These are phyloP conservation scores for Lodderomyces parapsilosis DNA, from an alignment of 1,139 yeast species.

Conservation along the genomic window DNA sequence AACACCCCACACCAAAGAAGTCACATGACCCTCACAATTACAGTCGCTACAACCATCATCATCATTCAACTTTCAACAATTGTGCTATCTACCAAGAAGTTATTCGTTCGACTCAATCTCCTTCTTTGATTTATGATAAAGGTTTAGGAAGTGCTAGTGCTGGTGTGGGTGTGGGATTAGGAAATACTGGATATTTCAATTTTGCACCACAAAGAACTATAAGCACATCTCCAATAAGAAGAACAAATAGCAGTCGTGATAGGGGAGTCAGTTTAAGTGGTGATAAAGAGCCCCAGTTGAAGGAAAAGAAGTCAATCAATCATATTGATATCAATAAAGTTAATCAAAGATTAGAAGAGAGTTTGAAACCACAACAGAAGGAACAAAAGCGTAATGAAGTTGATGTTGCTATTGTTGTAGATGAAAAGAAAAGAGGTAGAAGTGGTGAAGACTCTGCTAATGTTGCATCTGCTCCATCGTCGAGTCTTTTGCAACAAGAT, in stretches of 20 bases:
- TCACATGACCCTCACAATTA: slow-evolving; percentile 9
- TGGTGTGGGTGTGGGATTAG: slow-evolving; percentile 13
- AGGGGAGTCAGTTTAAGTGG: background rate
- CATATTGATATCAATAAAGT: slow-evolving; percentile 34
- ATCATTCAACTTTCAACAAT: background rate
- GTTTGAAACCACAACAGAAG: slow-evolving; percentile 12
- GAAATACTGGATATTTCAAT: slow-evolving; percentile 13
- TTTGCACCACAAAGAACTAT: slow-evolving; percentile 11
- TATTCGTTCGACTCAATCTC: slow-evolving; percentile 9
- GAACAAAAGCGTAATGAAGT: background rate
- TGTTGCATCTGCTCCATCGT: background rate
- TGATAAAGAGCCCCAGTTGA: slow-evolving; percentile 3
- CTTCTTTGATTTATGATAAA: slow-evolving; percentile 10
- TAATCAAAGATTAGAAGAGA: slow-evolving; percentile 14
- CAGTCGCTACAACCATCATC: slow-evolving; percentile 6
- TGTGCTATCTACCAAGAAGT: slow-evolving; percentile 10
- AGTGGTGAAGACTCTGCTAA: slow-evolving; percentile 9
- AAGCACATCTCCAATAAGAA: slow-evolving; percentile 17
- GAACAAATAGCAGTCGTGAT: background rate
- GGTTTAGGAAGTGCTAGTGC: slow-evolving; percentile 6
- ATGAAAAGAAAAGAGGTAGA: slow-evolving; percentile 14
- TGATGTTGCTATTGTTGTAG: background rate
- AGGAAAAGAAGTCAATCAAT: slow-evolving; percentile 20
- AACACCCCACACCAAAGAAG: slow-evolving; percentile 6
- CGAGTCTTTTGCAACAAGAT: slow-evolving; percentile 5